Percentiles rank a stretch among this genome's conserved stretches.
Evolutionary conservation across 192 early-diverging fungal genomes (phyloP).

Genomic region (Rhizophagus sp.): DNA sequence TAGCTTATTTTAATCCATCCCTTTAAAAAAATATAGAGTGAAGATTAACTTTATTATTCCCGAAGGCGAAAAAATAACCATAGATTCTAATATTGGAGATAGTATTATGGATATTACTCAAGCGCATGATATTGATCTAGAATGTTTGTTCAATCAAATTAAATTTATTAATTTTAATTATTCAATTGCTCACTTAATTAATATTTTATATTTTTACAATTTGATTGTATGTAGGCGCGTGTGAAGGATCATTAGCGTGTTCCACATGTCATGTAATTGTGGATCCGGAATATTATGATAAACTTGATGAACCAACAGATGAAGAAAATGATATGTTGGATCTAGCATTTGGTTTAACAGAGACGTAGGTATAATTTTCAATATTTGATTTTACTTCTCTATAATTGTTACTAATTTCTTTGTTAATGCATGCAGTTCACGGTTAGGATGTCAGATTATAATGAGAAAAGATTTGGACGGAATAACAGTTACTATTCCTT

Average conservation of each 20-base stretch:
- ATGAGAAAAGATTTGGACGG: constrained; percentile 88
- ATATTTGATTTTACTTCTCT: not conserved
- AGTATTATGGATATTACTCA: constrained; percentile 92
- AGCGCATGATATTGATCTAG: constrained; percentile 87
- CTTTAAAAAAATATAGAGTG: constrained; percentile 4
- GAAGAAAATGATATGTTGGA: constrained; percentile 99
- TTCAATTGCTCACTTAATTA: not conserved
- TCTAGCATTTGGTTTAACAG: constrained; percentile 93
- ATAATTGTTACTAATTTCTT: not conserved
- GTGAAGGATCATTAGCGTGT: constrained; percentile 93
- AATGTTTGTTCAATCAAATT: constrained; percentile 58
- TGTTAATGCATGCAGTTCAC: constrained; percentile 59
- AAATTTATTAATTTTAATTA: not conserved
- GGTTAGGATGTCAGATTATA: constrained; percentile 90
- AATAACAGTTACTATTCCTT: constrained; percentile 83
- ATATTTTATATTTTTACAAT: too few species aligned
- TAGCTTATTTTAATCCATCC: not conserved
- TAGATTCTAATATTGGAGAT: constrained; percentile 80
- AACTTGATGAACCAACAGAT: constrained; percentile 89
- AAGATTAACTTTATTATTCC: constrained; percentile 85
- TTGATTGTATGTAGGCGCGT: constrained; percentile 64
- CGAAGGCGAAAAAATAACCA: constrained; percentile 76
- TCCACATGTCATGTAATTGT: constrained; percentile 95
- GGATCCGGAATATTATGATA: constrained; percentile 77
- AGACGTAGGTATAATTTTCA: constrained; percentile 67